These are phyloP conservation scores for Sarcodon aspratus DNA, from an alignment of 768 basidiomycete species.

Conservation along the genomic window DNA sequence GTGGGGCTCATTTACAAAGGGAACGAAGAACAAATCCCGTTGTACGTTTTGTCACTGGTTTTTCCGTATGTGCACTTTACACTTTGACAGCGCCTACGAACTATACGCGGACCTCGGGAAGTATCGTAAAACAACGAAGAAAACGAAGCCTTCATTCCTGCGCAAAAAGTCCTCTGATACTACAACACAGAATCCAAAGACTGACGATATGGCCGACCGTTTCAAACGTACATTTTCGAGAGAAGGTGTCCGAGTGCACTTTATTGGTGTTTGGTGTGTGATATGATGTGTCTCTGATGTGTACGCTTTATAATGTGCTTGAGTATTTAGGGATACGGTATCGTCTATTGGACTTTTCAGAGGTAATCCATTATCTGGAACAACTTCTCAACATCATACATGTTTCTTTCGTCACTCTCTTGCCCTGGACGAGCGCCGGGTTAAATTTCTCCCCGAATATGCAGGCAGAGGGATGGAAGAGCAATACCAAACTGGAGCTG, in stretches of 20 bases:
- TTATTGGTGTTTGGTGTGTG: constrained; percentile 21
- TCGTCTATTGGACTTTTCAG: constrained; percentile 11
- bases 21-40: constrained; percentile 22
- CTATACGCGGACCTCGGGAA: constrained; percentile 3
- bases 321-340: constrained; percentile 10
- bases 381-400: not conserved
- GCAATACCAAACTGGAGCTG: too few relatives aligned
- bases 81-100: constrained; percentile 6
- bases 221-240: constrained; percentile 20
- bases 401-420: constrained; percentile 19
- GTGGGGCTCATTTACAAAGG: constrained; percentile 19
- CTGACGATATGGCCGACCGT: not conserved
- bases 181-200: too few relatives aligned
- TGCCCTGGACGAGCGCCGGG: constrained; percentile 20
- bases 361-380: constrained; percentile 5
- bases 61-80: not conserved
- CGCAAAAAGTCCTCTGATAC: too few relatives aligned
- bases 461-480: too few relatives aligned
- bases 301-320: not conserved
- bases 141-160: too few relatives aligned
- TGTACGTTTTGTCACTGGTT: constrained; percentile 6
- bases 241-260: constrained; percentile 16
- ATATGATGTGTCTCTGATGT: too few relatives aligned
- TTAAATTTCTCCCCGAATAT: constrained; percentile 13
- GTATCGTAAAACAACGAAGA: too few relatives aligned